Evolutionary conservation across 129 eudicot genomes (phyloP).

Genomic region (Dittrichia graveolens): DNA sequence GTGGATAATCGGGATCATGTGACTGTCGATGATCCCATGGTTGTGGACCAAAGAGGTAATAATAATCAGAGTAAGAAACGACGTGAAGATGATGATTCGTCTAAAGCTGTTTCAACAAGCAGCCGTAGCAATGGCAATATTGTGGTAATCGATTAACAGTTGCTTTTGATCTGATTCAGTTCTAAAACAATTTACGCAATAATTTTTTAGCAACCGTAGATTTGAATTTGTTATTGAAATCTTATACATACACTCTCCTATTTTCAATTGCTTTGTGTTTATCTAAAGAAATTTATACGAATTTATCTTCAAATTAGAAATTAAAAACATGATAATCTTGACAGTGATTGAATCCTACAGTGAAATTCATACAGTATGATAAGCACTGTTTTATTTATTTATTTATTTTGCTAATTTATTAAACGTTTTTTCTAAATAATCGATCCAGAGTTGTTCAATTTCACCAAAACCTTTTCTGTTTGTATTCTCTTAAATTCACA

Average conservation of each 20-base stretch:
- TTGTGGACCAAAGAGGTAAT: slow-evolving; percentile 47
- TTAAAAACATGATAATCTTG: no score
- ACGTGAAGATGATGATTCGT: slow-evolving; percentile 51
- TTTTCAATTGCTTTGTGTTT: slow-evolving; percentile 6
- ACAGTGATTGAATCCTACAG: no score
- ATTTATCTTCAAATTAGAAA: background rate
- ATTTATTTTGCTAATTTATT: background rate
- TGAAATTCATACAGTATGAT: no score
- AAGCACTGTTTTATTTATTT: no score
- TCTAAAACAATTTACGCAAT: no score
- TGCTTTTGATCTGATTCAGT: no score
- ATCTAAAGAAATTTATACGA: background rate
- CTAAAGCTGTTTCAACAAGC: slow-evolving; percentile 67
- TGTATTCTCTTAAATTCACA: slow-evolving; percentile 25
- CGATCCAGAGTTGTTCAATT: slow-evolving; percentile 4
- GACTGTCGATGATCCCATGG: slow-evolving; percentile 52
- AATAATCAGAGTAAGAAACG: slow-evolving; percentile 51
- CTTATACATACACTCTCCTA: background rate
- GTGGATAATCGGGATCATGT: slow-evolving; percentile 35
- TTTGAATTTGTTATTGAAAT: background rate
- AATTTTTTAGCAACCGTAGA: slow-evolving; percentile 2
- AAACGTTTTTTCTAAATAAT: no score
- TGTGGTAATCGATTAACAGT: slow-evolving; percentile 34
- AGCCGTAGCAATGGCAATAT: slow-evolving; percentile 56
- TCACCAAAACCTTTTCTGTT: slow-evolving; percentile 31